phyloP scores from a whole-genome alignment of 2,329 filamentous ascomycete genomes.

The Pyricularia sp. region DNA sequence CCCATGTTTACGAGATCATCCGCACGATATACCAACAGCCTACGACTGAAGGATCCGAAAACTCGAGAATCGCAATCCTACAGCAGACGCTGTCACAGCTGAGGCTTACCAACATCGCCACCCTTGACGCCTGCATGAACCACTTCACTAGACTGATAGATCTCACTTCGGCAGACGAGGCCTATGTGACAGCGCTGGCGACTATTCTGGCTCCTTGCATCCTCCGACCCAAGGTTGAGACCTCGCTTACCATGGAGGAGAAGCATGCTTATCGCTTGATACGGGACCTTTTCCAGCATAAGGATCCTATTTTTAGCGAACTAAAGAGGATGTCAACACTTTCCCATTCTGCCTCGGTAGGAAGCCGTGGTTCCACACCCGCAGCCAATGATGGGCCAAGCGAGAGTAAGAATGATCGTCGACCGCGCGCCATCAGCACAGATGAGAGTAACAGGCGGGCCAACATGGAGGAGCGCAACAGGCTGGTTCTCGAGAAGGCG shows the following conservation, averaged over 20 bases:
- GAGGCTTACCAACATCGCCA: constrained; percentile 93
- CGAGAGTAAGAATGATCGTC: constrained; percentile 31
- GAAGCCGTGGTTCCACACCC: constrained; percentile 23
- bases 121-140: constrained; percentile 95
- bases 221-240: constrained; percentile 78
- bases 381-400: constrained; percentile 16
- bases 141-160: constrained; percentile 97
- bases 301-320: constrained; percentile 91
- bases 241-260: constrained; percentile 88
- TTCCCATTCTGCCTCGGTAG: constrained; percentile 50
- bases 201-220: constrained; percentile 74
- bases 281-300: constrained; percentile 85
- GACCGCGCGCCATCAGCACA: constrained; percentile 81
- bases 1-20: constrained; percentile 96
- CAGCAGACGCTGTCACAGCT: constrained; percentile 94
- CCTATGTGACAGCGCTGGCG: constrained; percentile 68
- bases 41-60: constrained; percentile 64
- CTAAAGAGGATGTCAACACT: constrained; percentile 80
- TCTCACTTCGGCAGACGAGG: constrained; percentile 88
- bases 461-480: constrained; percentile 87
- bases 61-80: constrained; percentile 76
- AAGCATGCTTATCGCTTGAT: constrained; percentile 85
- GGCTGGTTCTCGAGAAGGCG: constrained; percentile 63
- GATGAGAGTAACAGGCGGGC: constrained; percentile 93
- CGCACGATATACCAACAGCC: constrained; percentile 91